A percentile compares a stretch with the other conserved stretches of the same genome.
These are phyloP conservation scores for Funneliformis caledonium DNA, from an alignment of 371 early-diverging fungal genomes.

Conservation along the genomic window DNA sequence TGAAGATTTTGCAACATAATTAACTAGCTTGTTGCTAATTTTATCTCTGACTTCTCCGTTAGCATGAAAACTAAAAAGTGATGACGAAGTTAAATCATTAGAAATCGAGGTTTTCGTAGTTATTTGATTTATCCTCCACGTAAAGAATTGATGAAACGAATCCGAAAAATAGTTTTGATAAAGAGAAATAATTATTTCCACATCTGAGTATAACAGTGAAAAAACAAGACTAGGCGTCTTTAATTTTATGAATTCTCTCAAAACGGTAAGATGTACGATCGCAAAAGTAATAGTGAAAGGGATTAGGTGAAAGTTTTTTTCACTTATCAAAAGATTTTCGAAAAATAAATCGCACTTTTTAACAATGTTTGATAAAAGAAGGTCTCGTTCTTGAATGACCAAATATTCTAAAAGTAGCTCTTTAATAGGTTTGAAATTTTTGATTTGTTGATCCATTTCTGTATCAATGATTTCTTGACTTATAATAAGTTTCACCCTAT, in stretches of 20 bases:
- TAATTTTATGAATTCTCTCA: not conserved
- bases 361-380: not conserved
- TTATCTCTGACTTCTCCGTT: not conserved
- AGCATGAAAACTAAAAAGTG: no score
- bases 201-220: no score
- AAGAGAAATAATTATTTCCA: not conserved
- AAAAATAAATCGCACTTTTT: not conserved
- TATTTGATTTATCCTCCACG: not conserved
- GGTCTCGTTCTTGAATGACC: no score
- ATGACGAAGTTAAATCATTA: no score
- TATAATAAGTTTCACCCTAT: not conserved
- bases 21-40: not conserved
- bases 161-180: not conserved
- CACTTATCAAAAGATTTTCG: not conserved
- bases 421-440: not conserved
- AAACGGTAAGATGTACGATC: slow-evolving; percentile 3
- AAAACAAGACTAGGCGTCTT: no score
- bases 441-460: not conserved
- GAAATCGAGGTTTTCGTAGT: not conserved
- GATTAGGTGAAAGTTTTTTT: not conserved
- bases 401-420: not conserved
- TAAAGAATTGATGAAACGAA: not conserved
- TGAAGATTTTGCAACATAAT: not conserved
- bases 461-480: not conserved
- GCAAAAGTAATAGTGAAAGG: not conserved